Percentiles rank a stretch among this genome's conserved stretches.
Conservation (phyloP, 1,284 basidiomycete species). For the Cerrena zonata region DNA sequence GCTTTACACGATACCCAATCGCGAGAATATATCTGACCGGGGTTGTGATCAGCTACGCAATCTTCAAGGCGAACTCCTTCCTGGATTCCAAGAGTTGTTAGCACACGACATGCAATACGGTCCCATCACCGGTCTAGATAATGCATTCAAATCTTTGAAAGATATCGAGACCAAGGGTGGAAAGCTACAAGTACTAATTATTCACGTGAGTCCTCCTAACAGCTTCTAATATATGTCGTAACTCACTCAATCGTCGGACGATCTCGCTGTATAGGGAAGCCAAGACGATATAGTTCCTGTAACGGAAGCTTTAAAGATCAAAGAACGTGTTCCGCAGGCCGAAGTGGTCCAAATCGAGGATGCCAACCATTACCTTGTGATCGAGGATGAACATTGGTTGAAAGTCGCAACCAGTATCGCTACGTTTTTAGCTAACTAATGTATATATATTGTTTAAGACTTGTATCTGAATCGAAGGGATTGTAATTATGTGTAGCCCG, state of each 20-base stretch:
- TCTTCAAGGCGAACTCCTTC: conserved; percentile 17
- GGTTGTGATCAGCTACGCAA: conserved; percentile 15
- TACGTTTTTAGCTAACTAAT: conserved; percentile 38
- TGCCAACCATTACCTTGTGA: conserved; percentile 41
- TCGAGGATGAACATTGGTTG: conserved; percentile 49
- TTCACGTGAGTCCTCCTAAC: conserved; percentile 44
- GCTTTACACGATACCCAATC: too few species aligned
- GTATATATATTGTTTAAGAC: too few species aligned
- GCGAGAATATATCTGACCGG: too few species aligned
- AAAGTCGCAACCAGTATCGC: conserved; percentile 36
- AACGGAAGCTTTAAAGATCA: conserved; percentile 50
- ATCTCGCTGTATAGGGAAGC: conserved; percentile 54
- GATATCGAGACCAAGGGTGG: conserved; percentile 24
- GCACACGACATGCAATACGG: conserved; percentile 19
- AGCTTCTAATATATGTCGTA: background rate
- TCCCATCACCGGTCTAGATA: conserved; percentile 19
- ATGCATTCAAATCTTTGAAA: conserved; percentile 19
- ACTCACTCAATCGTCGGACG: conserved; percentile 3
- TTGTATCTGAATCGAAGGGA: too few species aligned
- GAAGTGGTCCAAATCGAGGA: conserved; percentile 52
- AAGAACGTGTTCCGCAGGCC: conserved; percentile 45
- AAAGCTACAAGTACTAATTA: conserved; percentile 39
- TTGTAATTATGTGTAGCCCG: too few species aligned
- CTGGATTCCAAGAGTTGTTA: conserved; percentile 19
- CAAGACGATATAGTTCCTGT: conserved; percentile 58